Percentiles rank a stretch among this genome's conserved stretches.
Evolutionary conservation across 208 protist species (phyloP).

Genomic region (Strigomonas galati): DNA sequence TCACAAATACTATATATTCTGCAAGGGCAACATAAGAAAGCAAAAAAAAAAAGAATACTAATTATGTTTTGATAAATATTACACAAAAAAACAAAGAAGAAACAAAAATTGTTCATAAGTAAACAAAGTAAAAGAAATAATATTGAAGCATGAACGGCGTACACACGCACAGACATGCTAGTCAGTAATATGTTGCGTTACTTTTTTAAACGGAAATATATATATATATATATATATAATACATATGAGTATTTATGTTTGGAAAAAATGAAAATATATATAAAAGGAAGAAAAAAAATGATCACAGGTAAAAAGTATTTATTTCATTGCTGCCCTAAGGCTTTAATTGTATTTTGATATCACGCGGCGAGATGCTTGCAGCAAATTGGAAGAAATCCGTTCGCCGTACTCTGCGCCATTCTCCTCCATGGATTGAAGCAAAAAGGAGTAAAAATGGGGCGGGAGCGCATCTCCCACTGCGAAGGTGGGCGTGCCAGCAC

Average conservation of each 20-base stretch:
- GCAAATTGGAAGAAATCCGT: slow-evolving; percentile 1
- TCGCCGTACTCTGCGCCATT: slow-evolving; percentile 11
- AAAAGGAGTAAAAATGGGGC: not conserved
- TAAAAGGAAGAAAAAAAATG: slow-evolving; percentile 2
- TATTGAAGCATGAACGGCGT: not conserved
- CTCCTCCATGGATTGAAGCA: not conserved
- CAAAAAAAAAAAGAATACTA: not conserved
- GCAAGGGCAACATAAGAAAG: not conserved
- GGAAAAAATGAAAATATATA: too few relatives aligned
- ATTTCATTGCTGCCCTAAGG: not conserved
- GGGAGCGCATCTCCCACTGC: not conserved
- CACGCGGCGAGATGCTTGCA: not conserved
- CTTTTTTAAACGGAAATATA: too few relatives aligned
- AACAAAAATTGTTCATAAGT: not conserved
- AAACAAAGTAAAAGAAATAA: slow-evolving; percentile 7
- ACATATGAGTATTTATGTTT: too few relatives aligned
- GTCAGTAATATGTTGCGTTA: too few relatives aligned
- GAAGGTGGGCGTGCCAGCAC: not conserved
- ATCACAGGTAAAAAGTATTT: not conserved
- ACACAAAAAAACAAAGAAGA: slow-evolving; percentile 9
- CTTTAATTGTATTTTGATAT: slow-evolving; percentile 1
- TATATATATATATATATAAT: too few relatives aligned
- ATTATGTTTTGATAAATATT: too few relatives aligned
- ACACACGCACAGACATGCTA: too few relatives aligned
- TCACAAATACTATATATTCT: not conserved